A percentile compares a stretch with the other conserved stretches of the same genome.
phyloP scores from a whole-genome alignment of 148 eudicot genomes.

The Gaultheria prostrata region DNA sequence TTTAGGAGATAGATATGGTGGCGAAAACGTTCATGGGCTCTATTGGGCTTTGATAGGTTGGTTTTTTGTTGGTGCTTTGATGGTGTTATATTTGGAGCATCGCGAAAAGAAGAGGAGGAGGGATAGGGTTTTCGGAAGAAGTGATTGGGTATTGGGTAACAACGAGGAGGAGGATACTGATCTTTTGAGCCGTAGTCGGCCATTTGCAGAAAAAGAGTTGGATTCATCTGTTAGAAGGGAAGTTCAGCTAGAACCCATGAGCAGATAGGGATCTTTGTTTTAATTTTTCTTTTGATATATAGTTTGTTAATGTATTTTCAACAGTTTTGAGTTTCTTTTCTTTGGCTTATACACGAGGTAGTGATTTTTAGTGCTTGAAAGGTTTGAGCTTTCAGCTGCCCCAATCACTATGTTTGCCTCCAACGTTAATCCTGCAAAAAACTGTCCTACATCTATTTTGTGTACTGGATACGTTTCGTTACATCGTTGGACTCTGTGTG shows the following conservation, averaged over 20 bases:
- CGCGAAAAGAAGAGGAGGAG: conserved; percentile 41
- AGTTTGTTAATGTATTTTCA: background rate
- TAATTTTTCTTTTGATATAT: background rate
- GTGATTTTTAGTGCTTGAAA: conserved; percentile 5
- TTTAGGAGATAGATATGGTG: conserved; percentile 79
- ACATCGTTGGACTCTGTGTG: conserved; percentile 12
- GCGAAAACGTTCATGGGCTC: conserved; percentile 62
- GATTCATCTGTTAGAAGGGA: conserved; percentile 59
- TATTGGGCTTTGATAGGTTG: conserved; percentile 79
- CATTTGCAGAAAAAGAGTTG: conserved; percentile 47
- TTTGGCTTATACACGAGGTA: conserved; percentile 12
- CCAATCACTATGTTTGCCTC: background rate
- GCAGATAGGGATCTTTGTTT: conserved; percentile 27
- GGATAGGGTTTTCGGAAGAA: conserved; percentile 40
- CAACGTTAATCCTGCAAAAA: conserved; percentile 9
- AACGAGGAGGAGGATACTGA: conserved; percentile 77
- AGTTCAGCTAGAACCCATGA: conserved; percentile 80
- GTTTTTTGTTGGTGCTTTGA: conserved; percentile 59
- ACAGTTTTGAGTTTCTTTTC: conserved; percentile 13
- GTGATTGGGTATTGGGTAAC: conserved; percentile 82
- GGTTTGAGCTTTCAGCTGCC: conserved; percentile 7
- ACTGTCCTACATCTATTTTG: conserved; percentile 12
- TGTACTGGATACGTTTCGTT: conserved; percentile 23
- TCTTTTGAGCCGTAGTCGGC: conserved; percentile 53
- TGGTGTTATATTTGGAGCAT: conserved; percentile 64